These are phyloP conservation scores for Chimonanthus praecox DNA, from an alignment of 164 flowering plant genomes.

Conservation along the genomic window DNA sequence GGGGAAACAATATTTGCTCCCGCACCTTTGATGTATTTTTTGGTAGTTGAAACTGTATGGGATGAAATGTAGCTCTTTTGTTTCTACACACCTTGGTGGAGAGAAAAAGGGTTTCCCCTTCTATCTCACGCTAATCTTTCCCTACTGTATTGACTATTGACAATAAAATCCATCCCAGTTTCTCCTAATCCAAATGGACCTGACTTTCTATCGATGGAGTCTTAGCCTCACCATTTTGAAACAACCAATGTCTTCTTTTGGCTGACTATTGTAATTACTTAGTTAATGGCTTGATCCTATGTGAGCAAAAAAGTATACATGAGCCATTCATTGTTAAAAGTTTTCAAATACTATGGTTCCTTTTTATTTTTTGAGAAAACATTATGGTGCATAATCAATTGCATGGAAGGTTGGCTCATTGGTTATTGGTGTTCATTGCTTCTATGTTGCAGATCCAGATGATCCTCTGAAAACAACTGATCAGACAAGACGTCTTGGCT, in stretches of 20 bases:
- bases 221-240: no score
- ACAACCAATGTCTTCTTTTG: not conserved
- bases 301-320: not conserved
- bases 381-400: no score
- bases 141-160: no score
- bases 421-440: not conserved
- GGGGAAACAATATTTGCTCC: no score
- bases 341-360: not conserved
- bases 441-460: conserved; percentile 62
- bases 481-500: conserved; percentile 81
- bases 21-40: no score
- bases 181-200: not conserved
- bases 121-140: no score
- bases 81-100: no score
- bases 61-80: no score
- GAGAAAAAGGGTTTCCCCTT: no score
- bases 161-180: not conserved
- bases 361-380: no score
- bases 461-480: conserved; percentile 92
- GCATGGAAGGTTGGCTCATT: not conserved
- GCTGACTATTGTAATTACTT: not conserved
- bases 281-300: not conserved
- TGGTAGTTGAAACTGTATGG: no score
- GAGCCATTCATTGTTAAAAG: not conserved
- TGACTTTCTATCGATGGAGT: not conserved